Conservation (phyloP, 768 basidiomycete species). For the Asterophora parasitica region DNA sequence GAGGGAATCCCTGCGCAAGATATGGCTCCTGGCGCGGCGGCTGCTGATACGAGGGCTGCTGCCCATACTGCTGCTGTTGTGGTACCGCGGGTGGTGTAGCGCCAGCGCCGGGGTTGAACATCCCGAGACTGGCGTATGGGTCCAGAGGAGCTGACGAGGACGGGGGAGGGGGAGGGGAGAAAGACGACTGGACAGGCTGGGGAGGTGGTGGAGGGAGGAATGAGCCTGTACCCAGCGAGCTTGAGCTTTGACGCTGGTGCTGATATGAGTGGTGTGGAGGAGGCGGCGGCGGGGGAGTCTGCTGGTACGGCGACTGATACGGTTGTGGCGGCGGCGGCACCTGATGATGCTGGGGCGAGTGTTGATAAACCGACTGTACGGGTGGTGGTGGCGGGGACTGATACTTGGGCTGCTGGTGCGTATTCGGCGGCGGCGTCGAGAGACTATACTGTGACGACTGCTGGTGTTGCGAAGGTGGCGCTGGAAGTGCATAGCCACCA, state of each 20-base stretch:
- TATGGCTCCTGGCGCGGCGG: neutral
- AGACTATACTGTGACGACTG: conserved; percentile 18
- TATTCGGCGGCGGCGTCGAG: conserved; percentile 18
- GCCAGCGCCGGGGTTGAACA: conserved; percentile 23
- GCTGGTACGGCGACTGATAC: conserved; percentile 16
- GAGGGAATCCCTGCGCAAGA: conserved; percentile 9
- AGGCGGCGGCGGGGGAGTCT: conserved; percentile 17
- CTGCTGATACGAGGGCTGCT: conserved; percentile 5
- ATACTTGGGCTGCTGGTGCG: conserved; percentile 17
- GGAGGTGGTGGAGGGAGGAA: conserved; percentile 32
- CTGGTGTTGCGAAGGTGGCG: conserved; percentile 11
- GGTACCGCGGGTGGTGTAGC: neutral
- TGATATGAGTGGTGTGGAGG: conserved; percentile 19
- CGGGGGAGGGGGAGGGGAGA: conserved; percentile 18
- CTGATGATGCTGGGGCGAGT: conserved; percentile 8
- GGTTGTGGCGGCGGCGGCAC: conserved; percentile 15
- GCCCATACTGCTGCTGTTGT: conserved; percentile 6
- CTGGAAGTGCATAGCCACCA: neutral
- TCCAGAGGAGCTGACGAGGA: conserved; percentile 14
- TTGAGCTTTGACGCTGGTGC: conserved; percentile 14
- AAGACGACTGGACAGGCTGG: conserved; percentile 20
- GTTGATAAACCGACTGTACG: conserved; percentile 14
- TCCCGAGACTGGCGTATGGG: conserved; percentile 33
- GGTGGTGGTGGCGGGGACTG: conserved; percentile 15
- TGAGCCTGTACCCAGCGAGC: neutral